phyloP scores from a whole-genome alignment of 192 early-diverging fungal genomes.

The Coemansia sp. region DNA sequence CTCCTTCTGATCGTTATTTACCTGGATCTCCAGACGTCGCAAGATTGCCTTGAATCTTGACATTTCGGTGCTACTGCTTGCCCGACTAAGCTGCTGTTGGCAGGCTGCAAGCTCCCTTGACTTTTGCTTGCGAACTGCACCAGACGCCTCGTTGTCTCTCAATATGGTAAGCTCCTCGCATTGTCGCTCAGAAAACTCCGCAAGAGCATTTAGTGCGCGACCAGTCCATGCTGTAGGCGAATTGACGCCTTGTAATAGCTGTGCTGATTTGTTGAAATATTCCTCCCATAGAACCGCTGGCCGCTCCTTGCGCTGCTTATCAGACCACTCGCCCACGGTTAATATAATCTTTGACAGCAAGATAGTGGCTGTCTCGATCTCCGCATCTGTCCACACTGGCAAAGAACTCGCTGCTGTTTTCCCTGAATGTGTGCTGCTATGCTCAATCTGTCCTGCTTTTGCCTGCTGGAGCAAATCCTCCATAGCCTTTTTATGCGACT shows the following conservation, averaged over 20 bases:
- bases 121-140: conserved; percentile 48
- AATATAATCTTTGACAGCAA: conserved; percentile 40
- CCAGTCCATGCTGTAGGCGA: conserved; percentile 48
- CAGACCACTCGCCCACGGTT: conserved; percentile 50
- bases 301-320: conserved; percentile 41
- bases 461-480: conserved; percentile 15
- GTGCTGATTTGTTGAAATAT: conserved; percentile 46
- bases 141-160: conserved; percentile 36
- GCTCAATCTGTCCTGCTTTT: not conserved
- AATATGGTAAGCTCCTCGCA: conserved; percentile 39
- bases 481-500: conserved; percentile 33
- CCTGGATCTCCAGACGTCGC: conserved; percentile 44
- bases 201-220: conserved; percentile 44
- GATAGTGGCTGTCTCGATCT: conserved; percentile 35
- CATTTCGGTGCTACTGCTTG: conserved; percentile 12
- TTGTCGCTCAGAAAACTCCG: conserved; percentile 46
- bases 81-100: conserved; percentile 20
- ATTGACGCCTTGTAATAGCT: conserved; percentile 25
- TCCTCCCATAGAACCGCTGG: conserved; percentile 48
- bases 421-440: not conserved
- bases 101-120: conserved; percentile 42
- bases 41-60: conserved; percentile 23
- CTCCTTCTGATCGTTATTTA: conserved; percentile 38
- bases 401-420: not conserved
- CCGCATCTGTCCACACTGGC: conserved; percentile 13